These are phyloP conservation scores for Penicillium sp. DNA, from an alignment of 2,329 filamentous ascomycete genomes.

Conservation along the genomic window DNA sequence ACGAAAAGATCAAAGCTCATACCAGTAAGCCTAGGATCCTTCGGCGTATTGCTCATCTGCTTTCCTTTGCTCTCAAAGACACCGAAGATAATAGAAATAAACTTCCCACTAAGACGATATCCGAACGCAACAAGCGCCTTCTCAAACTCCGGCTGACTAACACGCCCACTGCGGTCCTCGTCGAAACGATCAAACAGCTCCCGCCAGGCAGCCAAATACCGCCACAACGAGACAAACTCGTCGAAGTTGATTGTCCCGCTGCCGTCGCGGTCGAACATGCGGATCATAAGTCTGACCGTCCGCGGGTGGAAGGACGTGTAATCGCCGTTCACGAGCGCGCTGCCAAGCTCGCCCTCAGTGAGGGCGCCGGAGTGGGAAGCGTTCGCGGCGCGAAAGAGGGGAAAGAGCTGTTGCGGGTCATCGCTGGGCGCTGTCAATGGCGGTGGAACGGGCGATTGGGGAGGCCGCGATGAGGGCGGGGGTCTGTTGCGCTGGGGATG, in stretches of 20 bases:
- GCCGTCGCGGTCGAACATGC: conserved; percentile 96
- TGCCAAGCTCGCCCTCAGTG: conserved; percentile 80
- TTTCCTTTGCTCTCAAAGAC: conserved; percentile 71
- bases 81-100: conserved; percentile 80
- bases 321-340: conserved; percentile 93
- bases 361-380: conserved; percentile 74
- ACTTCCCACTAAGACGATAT: conserved; percentile 80
- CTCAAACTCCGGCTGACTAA: conserved; percentile 80
- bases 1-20: conserved; percentile 97
- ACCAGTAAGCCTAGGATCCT: conserved; percentile 49
- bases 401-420: conserved; percentile 65
- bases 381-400: conserved; percentile 88
- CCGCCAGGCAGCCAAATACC: conserved; percentile 91
- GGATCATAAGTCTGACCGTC: conserved; percentile 98
- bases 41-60: conserved; percentile 40
- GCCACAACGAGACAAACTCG: conserved; percentile 96
- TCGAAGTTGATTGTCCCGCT: conserved; percentile 88
- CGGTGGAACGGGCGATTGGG: conserved; percentile 62
- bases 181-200: conserved; percentile 95
- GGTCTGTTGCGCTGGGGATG: conserved; percentile 57
- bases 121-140: conserved; percentile 91
- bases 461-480: conserved; percentile 60
- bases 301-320: conserved; percentile 91
- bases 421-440: conserved; percentile 50
- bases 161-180: conserved; percentile 79